Base-by-base conservation (phyloP, 2,329 filamentous ascomycete species). In the Botrytis squamosa region DNA sequence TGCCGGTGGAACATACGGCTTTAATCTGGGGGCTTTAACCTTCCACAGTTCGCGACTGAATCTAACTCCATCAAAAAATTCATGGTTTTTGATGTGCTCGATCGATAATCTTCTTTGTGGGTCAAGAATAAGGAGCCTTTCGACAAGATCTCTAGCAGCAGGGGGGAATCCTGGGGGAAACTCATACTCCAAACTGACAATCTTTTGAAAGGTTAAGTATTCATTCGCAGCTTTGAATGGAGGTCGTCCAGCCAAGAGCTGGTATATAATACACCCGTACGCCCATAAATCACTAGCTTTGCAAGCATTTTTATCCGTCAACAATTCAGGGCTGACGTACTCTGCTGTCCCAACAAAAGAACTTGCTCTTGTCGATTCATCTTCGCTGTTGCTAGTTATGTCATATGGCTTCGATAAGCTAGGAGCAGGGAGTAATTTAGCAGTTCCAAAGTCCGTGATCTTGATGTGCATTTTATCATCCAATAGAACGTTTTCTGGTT, bases 211-310 rank as follows among this genome's bases (percentile, higher is more conserved):
- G 0, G 96, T 99, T 81, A 96, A 88, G 80, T 98, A 99, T 81
- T 99, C 96, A 78, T 97, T 98, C 22, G 88, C 92, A 59, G 93
- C 96, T 82, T 99, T 99, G 86, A 99, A 99, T 0, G 96, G 96
- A 9, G 96, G 96, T 75, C 96, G 88, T n/a, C 96, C 96, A n/a
- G 93, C 93, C 49, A 99, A 86, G 40, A 99, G 88, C 82, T 99
- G 96, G 82, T 97, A 99, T 76, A 99, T 90, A 78, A 99, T 99
- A 84, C 96, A 99, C 16, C 96, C 96, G 84, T 97, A 99, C 3
- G 96, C 96, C 96, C 96, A 99, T 68, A 99, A 84, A 83, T 99
- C 96, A 82, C 96, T 98, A 62, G 95, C 93, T 84, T 98, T 99
- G 85, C 95, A 98, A 33, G 95, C 96, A 80, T 93, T 97, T 85